Base-by-base conservation (phyloP, 2,329 filamentous ascomycete genomes). In the Curvularia lunata region DNA sequence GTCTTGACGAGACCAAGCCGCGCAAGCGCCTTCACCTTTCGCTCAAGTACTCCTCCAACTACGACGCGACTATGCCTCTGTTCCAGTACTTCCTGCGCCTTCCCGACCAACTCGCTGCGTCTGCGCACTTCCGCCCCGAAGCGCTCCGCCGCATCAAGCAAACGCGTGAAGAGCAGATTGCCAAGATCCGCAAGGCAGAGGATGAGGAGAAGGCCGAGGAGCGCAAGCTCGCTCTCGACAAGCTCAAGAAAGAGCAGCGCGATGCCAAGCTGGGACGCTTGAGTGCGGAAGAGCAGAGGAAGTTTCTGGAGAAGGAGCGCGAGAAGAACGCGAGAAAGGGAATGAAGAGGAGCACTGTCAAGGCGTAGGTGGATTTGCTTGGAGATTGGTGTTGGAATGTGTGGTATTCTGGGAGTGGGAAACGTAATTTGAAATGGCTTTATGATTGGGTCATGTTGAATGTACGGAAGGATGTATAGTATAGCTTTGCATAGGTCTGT, bases 1-100 rank as follows among this genome's bases (percentile, higher is more conserved):
- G 90, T 61, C 83, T 98, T 70, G 88, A 97, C 60, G 94, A 98
- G 75, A 91, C 91, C 32, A 77, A 82, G 51, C 90, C 93, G 27
- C 89, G 88, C 80, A 99, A 99, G 84, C 92, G 94, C 70, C 79
- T 97, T 67, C 89, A 89, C 77, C 85, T 98, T 66, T 89, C 88
- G 64, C 76, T 87, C 50, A 89, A 88, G 76, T 84, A 92, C 60
- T 85, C 91, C 28, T 87, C 76, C 30, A 50, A 73, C 38, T 64
- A 84, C 2, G 78, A 83, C 67, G 84, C 86, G 75, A 86, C 91
- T n/a, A 73, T 90, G 19, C 88, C 91, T 25, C 79, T 98, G 59
- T 92, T 97, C 81, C 80, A 85, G 37, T 88, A 90, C 79, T 96
- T 95, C 82, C 78, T 97, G 53, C 90, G 91, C 63, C 80, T 97